These are phyloP conservation scores for Fonsecaea pugnacius DNA, from an alignment of 2,329 filamentous ascomycete genomes.

Conservation along the genomic window DNA sequence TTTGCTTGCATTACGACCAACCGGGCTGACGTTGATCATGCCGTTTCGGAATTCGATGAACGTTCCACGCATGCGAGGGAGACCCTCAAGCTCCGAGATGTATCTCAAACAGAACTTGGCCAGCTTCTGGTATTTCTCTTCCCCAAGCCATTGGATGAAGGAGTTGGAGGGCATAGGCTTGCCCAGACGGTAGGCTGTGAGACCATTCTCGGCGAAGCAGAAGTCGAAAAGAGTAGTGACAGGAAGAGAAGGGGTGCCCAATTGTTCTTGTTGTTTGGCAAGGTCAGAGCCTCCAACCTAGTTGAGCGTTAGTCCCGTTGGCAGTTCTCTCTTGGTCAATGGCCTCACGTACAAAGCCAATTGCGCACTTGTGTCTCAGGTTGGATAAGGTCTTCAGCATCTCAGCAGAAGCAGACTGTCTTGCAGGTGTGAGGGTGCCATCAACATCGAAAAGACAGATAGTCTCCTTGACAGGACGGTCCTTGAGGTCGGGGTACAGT, in stretches of 20 bases:
- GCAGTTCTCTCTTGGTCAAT: conserved; percentile 4
- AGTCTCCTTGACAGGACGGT: conserved; percentile 88
- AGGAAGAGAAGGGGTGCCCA: conserved; percentile 69
- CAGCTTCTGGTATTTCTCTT: conserved; percentile 70
- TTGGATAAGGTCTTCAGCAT: conserved; percentile 79
- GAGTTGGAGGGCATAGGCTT: conserved; percentile 73
- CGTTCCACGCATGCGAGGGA: conserved; percentile 68
- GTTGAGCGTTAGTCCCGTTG: conserved; percentile 7
- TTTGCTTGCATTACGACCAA: conserved; percentile 77
- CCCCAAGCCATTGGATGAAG: conserved; percentile 92
- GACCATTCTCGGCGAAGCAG: conserved; percentile 95
- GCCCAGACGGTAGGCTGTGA: conserved; percentile 86
- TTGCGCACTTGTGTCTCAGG: conserved; percentile 84
- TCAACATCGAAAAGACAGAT: conserved; percentile 97
- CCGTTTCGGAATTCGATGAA: conserved; percentile 69
- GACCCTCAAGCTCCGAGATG: conserved; percentile 61
- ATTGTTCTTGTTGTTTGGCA: conserved; percentile 92
- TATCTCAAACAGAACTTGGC: conserved; percentile 64
- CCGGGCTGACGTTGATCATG: conserved; percentile 68
- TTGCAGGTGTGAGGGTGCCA: conserved; percentile 82
- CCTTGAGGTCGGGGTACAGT: conserved; percentile 73
- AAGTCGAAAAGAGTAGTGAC: conserved; percentile 94
- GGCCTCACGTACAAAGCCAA: conserved; percentile 67
- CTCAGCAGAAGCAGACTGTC: conserved; percentile 75
- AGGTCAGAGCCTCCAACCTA: conserved; percentile 85